Conservation (phyloP, 805 yeast species). For the Saturnispora saitoi region DNA sequence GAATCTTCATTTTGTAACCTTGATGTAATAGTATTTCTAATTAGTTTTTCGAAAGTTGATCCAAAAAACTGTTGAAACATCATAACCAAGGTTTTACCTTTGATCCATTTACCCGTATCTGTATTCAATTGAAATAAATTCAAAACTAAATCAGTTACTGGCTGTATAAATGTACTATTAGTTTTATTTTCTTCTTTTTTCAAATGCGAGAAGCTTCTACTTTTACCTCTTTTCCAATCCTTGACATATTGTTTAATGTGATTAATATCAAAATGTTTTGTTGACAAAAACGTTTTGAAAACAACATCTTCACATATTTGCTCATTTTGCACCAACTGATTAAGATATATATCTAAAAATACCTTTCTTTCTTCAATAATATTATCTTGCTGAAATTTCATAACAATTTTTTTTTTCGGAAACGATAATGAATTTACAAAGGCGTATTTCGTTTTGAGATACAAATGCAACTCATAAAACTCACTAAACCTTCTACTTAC, state of each 20-base stretch:
- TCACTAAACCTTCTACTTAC: slow-evolving; percentile 87
- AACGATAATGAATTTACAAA: slow-evolving; percentile 40
- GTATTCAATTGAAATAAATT: slow-evolving; percentile 53
- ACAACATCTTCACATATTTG: slow-evolving; percentile 66
- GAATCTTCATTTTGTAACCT: slow-evolving; percentile 35
- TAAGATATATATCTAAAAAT: slow-evolving; percentile 56
- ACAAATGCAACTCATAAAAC: slow-evolving; percentile 62
- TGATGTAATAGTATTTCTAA: slow-evolving; percentile 36
- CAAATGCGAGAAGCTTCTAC: slow-evolving; percentile 10
- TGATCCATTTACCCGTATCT: slow-evolving; percentile 58
- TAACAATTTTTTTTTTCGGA: slow-evolving; percentile 57
- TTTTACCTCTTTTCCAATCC: slow-evolving; percentile 44
- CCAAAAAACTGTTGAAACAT: slow-evolving; percentile 82
- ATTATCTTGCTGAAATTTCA: slow-evolving; percentile 59
- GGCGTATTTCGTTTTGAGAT: slow-evolving; percentile 46
- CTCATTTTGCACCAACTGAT: slow-evolving; percentile 47
- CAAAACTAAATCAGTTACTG: slow-evolving; percentile 70
- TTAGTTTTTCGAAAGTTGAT: slow-evolving; percentile 67
- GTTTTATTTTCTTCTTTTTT: neutral
- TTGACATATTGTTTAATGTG: slow-evolving; percentile 1
- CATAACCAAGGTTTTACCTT: slow-evolving; percentile 77
- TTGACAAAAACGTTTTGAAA: slow-evolving; percentile 69
- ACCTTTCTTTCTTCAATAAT: slow-evolving; percentile 55
- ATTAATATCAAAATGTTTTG: slow-evolving; percentile 43
- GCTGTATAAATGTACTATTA: slow-evolving; percentile 53